A percentile compares a stretch with the other conserved stretches of the same genome.
These are phyloP conservation scores for Prinsepia uniflora DNA, from an alignment of 306 rosid genomes.

Conservation along the genomic window DNA sequence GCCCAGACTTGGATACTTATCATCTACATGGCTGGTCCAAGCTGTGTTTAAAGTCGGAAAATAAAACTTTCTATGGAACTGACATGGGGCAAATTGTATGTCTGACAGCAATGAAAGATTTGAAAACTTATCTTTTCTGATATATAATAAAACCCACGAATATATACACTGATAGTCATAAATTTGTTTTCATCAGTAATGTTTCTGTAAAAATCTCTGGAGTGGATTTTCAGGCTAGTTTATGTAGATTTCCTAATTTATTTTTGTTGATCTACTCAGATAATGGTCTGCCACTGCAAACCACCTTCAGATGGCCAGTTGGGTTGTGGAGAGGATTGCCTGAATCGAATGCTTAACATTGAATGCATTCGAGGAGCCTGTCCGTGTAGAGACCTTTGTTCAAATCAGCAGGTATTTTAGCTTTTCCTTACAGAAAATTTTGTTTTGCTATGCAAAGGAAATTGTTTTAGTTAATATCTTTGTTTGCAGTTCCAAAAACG, in stretches of 20 bases:
- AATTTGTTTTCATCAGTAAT: constrained; percentile 2
- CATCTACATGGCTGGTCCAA: constrained; percentile 4
- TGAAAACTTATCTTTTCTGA: constrained; percentile 1
- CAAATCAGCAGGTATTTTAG: constrained; percentile 88
- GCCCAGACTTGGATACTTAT: not conserved
- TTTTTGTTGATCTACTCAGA: constrained; percentile 41
- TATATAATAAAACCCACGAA: not conserved
- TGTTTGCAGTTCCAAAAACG: constrained; percentile 87
- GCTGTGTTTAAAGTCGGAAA: not conserved
- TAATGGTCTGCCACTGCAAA: constrained; percentile 96
- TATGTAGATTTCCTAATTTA: constrained; percentile 11
- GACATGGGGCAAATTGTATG: not conserved
- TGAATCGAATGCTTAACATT: constrained; percentile 87
- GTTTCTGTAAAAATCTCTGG: constrained; percentile 2
- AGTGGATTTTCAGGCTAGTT: constrained; percentile 10
- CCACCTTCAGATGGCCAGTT: constrained; percentile 45
- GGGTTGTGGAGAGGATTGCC: constrained; percentile 96
- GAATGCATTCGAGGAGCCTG: constrained; percentile 91
- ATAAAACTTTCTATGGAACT: not conserved
- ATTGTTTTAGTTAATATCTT: constrained; percentile 32
- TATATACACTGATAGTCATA: not conserved
- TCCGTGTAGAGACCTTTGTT: constrained; percentile 84
- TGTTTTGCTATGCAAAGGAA: constrained; percentile 17
- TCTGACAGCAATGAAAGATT: not conserved
- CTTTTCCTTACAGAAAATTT: constrained; percentile 18